Evolutionary conservation across 2,329 filamentous ascomycete species (phyloP), one percentile per base, ranked within the genome.

Genomic region (Scytalidium sp.): DNA sequence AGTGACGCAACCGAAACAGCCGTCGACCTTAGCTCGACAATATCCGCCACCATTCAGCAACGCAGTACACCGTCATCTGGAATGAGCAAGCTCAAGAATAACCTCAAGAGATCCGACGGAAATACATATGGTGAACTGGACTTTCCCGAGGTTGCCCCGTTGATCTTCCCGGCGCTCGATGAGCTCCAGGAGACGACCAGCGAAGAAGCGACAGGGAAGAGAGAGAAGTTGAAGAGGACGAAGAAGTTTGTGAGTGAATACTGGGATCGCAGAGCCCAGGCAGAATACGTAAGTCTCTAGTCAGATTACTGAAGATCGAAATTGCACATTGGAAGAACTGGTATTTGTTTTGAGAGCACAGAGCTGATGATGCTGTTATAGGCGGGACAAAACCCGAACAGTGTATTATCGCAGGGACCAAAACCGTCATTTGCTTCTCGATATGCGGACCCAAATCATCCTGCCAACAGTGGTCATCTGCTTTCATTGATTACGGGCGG

Each of bases 361-460:
- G 5, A 25, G 9, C 41, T 45, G n/a, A 7, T 19, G 11, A 25
- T 45, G 22, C n/a, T 41, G 11, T 21, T 10, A 42, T n/a, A 54
- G 52, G 46, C 40, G 9, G 45, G 41, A 13, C n/a, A 53, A 21
- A 25, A 50, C 17, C 50, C 50, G 32, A 41, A 51, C 3, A 50
- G 50, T 25, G 25, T 48, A 8, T 36, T 55, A 19, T 39, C 41
- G 19, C 20, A 46, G 22, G 41, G 29, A 15, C 53, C 50, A 1
- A 45, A 49, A 27, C 42, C 49, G 6, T 60, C 64, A 17, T 78
- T 78, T 55, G 64, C 65, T 1, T 77, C 73, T 2, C 67, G 73
- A 22, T 76, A 73, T 55, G 69, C 71, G 10, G 75, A 81, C 52
- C 76, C 77, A 0, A 74, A 69, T 46, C 72, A 79, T 53, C 70